Conservation (phyloP, 2,329 filamentous ascomycete genomes). For the Colletotrichum kahawae region DNA sequence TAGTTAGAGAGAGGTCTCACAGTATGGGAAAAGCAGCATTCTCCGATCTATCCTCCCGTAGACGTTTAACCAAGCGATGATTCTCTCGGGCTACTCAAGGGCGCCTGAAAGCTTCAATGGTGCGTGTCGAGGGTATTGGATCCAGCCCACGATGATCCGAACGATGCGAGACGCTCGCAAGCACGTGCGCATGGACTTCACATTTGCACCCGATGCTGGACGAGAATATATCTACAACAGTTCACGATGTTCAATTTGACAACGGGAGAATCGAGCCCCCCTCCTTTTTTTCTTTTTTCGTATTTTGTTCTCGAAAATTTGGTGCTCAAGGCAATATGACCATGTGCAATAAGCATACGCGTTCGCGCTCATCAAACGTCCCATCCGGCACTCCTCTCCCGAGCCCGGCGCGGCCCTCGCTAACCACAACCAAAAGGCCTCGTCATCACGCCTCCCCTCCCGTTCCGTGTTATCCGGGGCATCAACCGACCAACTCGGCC, state of each 20-base stretch:
- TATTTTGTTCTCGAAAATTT: too few species aligned
- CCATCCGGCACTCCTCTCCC: neutral
- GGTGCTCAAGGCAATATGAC: neutral
- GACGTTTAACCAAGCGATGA: too few species aligned
- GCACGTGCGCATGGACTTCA: too few species aligned
- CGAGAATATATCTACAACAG: neutral
- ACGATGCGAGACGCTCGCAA: neutral
- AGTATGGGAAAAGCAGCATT: neutral
- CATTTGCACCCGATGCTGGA: neutral
- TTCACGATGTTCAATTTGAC: neutral
- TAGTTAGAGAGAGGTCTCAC: neutral
- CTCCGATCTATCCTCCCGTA: neutral
- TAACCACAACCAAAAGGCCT: neutral
- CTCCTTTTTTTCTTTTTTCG: too few species aligned
- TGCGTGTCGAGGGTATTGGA: neutral
- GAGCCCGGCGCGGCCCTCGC: neutral
- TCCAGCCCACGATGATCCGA: neutral
- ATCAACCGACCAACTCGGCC: neutral
- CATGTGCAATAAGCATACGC: neutral
- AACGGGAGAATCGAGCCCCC: neutral
- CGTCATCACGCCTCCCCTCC: neutral
- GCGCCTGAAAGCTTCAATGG: neutral
- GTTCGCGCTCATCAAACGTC: neutral
- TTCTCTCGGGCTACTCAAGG: too few species aligned
- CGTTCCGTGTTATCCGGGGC: neutral